Conservation (phyloP, 768 basidiomycete species). For the Hygrophorus pudorinus region DNA sequence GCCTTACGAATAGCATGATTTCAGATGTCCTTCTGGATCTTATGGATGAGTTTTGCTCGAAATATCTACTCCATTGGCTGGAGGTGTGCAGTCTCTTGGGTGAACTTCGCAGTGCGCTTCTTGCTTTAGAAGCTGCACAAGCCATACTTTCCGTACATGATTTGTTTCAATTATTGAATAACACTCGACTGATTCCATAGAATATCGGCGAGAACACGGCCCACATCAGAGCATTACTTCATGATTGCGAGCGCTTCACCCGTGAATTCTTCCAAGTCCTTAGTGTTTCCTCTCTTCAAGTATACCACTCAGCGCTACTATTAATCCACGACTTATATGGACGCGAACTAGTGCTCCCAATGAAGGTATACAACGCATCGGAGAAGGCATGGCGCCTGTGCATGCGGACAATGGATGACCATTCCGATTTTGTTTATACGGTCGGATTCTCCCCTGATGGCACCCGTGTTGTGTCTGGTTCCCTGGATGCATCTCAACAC, state of each 20-base stretch:
- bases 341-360: neutral
- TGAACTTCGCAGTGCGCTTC: slow-evolving; percentile 2
- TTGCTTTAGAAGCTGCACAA: neutral
- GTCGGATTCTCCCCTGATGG: too few relatives aligned
- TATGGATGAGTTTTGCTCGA: neutral
- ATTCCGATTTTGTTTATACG: slow-evolving; percentile 8
- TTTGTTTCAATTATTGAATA: neutral
- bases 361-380: too few relatives aligned
- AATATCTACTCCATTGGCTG: slow-evolving; percentile 5
- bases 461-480: too few relatives aligned
- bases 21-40: neutral
- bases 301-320: neutral
- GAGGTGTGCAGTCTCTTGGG: too few relatives aligned
- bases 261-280: too few relatives aligned
- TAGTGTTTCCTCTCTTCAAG: too few relatives aligned
- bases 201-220: neutral
- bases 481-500: slow-evolving; percentile 8
- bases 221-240: neutral
- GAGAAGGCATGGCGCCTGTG: too few relatives aligned
- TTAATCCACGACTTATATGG: neutral
- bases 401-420: too few relatives aligned
- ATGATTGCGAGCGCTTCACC: too few relatives aligned
- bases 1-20: slow-evolving; percentile 2
- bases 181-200: neutral
- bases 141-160: neutral